phyloP scores from a whole-genome alignment of 2,329 filamentous ascomycete species.

The Teratosphaeria pseudoeucalypti region DNA sequence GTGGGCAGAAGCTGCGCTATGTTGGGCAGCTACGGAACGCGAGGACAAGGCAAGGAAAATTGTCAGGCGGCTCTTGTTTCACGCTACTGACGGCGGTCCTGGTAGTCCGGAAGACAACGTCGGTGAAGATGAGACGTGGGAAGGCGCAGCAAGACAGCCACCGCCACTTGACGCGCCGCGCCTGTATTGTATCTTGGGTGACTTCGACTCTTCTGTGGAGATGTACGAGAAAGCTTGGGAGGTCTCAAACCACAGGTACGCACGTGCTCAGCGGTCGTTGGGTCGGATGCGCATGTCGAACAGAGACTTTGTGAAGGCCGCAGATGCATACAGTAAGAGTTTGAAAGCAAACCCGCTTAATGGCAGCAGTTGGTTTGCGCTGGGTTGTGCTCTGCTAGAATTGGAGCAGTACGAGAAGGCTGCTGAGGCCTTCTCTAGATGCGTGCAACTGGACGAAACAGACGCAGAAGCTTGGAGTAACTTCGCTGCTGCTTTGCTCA shows the following conservation, averaged over 20 bases:
- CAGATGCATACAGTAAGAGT: conserved; percentile 67
- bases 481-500: conserved; percentile 68
- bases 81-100: conserved; percentile 41
- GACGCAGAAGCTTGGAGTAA: conserved; percentile 95
- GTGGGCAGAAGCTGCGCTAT: conserved; percentile 91
- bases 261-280: conserved; percentile 77
- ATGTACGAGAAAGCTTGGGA: conserved; percentile 85
- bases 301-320: conserved; percentile 58
- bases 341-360: conserved; percentile 72
- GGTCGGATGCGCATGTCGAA: conserved; percentile 64
- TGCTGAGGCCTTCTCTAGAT: conserved; percentile 70
- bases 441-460: conserved; percentile 74
- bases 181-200: conserved; percentile 85
- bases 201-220: conserved; percentile 63
- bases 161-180: conserved; percentile 74
- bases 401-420: conserved; percentile 68
- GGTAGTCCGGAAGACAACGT: conserved; percentile 26
- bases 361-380: conserved; percentile 74
- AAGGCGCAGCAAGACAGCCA: conserved; percentile 60
- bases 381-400: conserved; percentile 80
- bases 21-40: conserved; percentile 65
- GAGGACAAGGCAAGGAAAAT: conserved; percentile 75
- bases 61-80: conserved; percentile 68
- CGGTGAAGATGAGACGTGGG: conserved; percentile 39
- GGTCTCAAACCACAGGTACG: conserved; percentile 68